These are phyloP conservation scores for Lodderomyces jiufengensis DNA, from an alignment of 1,139 yeast species.

Conservation along the genomic window DNA sequence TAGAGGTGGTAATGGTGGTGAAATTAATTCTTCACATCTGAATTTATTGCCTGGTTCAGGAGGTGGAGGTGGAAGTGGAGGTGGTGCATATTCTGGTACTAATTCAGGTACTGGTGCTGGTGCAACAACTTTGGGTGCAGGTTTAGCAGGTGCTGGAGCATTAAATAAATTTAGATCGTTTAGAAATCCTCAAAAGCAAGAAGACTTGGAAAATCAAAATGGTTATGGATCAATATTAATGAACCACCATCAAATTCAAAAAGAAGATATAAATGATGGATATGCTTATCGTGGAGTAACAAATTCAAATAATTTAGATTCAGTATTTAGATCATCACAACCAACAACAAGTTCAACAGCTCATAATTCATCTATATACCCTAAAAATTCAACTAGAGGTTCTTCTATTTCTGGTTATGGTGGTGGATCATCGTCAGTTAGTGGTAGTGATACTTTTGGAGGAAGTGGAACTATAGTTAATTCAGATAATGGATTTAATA, in stretches of 20 bases:
- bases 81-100: background rate
- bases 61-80: constrained; percentile 1
- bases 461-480: too few species aligned
- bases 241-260: constrained; percentile 6
- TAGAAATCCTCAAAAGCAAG: constrained; percentile 3
- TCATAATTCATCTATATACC: constrained; percentile 15
- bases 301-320: constrained; percentile 41
- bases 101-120: constrained; percentile 14
- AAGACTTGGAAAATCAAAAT: constrained; percentile 12
- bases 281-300: constrained; percentile 48
- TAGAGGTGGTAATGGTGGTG: background rate
- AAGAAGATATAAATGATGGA: constrained; percentile 24
- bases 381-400: constrained; percentile 9
- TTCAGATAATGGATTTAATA: too few species aligned
- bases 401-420: constrained; percentile 11
- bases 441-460: constrained; percentile 1
- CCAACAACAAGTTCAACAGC: constrained; percentile 17
- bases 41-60: constrained; percentile 1
- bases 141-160: constrained; percentile 11
- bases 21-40: too few species aligned
- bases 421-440: constrained; percentile 1
- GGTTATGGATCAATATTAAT: constrained; percentile 12
- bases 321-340: constrained; percentile 25
- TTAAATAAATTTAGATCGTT: constrained; percentile 8
- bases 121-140: constrained; percentile 7